Conservation (phyloP, 306 rosid genomes). For the Rosa persica region DNA sequence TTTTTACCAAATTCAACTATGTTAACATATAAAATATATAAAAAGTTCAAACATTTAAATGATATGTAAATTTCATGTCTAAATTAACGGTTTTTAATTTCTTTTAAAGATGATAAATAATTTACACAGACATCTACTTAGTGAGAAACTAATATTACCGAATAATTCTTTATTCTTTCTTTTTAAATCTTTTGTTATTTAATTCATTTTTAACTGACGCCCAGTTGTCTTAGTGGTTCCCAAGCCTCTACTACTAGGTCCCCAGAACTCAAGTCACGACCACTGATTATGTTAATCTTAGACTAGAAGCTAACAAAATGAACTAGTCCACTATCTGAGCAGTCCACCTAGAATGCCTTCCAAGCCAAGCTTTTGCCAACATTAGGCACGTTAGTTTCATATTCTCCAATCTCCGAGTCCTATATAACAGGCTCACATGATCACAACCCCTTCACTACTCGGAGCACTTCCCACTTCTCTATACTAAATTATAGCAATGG, state of each 20-base stretch:
- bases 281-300: conserved; percentile 1
- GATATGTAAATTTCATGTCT: too few species aligned
- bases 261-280: not conserved
- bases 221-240: not conserved
- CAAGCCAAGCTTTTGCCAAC: conserved; percentile 8
- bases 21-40: too few species aligned
- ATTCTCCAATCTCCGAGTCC: not conserved
- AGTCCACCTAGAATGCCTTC: not conserved
- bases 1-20: too few species aligned
- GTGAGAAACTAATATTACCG: too few species aligned
- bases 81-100: too few species aligned
- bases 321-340: not conserved
- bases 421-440: not conserved
- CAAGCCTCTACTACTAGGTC: not conserved
- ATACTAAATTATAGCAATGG: not conserved
- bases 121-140: too few species aligned
- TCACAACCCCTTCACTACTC: conserved; percentile 3
- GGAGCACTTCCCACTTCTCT: not conserved
- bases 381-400: not conserved
- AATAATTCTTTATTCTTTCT: not conserved
- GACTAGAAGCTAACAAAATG: conserved; percentile 7
- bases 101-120: too few species aligned
- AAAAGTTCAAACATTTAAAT: too few species aligned
- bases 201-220: not conserved
- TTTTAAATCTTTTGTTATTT: not conserved